Base-by-base conservation (phyloP, 2,329 filamentous ascomycete species). In the Phialocephala subalpina region DNA sequence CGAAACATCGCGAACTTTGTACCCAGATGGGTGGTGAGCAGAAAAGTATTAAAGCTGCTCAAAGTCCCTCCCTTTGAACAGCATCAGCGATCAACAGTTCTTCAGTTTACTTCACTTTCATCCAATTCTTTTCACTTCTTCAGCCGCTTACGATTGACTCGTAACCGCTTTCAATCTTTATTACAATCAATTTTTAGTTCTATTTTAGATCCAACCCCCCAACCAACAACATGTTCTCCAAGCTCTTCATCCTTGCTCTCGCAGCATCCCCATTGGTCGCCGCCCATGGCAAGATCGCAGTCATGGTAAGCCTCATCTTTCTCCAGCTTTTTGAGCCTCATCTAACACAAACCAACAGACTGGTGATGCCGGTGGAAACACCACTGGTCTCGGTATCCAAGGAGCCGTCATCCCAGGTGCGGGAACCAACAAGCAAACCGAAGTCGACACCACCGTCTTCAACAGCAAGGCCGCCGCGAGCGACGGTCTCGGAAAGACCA, bases 271-370 rank as follows among this genome's bases (percentile, higher is more conserved):
- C 83, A 69, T 82, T 90, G 60, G 87, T 85, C 69, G 81, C 86
- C 69, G 86, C 84, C 73, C 88, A 91, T 81, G 82, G 83, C 66
- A 87, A 84, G 71, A 89, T 91, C 78, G 82, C 73, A 65, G 72
- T 74, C 64, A 69, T 74, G 58, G 72, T 74, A 64, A 67, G 69
- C 36, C 47, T 57, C 42, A 53, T 33, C 27, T 16, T 25, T 36
- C 25, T 38, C 53, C 16, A 18, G 14, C 18, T 90, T 47, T 11
- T 57, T 22, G 52, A 22, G 35, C 18, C 18, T n/a, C 25, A 56
- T 35, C 90, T 70, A 63, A 62, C 60, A 40, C 4, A 35, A 55
- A 22, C 25, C 22, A 22, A 33, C 18, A 65, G 60, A 68, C 66
- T 8, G 79, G 79, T 49, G 76, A 81, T 65, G 73, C 73, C 1